Evolutionary conservation across 371 early-diverging fungal genomes (phyloP).

Genomic region (Syncephalastrum monosporum): DNA sequence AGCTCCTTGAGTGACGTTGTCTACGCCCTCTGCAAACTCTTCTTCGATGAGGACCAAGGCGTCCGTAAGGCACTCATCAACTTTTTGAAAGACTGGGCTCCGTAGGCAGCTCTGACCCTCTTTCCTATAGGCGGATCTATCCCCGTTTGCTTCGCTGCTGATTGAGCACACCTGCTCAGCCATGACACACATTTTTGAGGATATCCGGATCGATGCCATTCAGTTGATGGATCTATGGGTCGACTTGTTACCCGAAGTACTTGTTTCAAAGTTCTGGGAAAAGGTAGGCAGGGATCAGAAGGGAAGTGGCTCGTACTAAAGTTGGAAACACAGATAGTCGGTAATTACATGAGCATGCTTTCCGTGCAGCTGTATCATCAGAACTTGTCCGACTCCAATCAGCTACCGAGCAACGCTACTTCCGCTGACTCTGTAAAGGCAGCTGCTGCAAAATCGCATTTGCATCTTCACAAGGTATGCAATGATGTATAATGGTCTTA

Average conservation of each 20-base stretch:
- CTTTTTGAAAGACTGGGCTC: conserved; percentile 33
- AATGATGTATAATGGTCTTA: background rate
- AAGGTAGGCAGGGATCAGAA: conserved; percentile 31
- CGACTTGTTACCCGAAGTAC: conserved; percentile 58
- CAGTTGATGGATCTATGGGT: conserved; percentile 77
- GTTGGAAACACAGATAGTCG: conserved; percentile 17
- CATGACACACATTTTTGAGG: conserved; percentile 89
- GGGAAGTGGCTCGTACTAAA: background rate
- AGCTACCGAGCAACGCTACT: background rate
- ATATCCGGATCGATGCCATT: conserved; percentile 79
- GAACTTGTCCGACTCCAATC: conserved; percentile 9
- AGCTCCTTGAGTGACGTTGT: conserved; percentile 68
- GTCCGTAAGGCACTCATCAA: conserved; percentile 44
- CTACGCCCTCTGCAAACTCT: conserved; percentile 55
- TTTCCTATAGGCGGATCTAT: conserved; percentile 52
- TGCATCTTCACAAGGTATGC: conserved; percentile 42
- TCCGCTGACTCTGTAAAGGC: conserved; percentile 33
- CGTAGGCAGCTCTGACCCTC: background rate
- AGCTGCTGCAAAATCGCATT: conserved; percentile 39
- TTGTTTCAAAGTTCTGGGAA: conserved; percentile 61
- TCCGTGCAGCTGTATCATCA: conserved; percentile 34
- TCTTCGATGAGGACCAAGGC: conserved; percentile 64
- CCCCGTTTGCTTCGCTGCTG: conserved; percentile 76
- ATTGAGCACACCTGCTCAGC: conserved; percentile 83
- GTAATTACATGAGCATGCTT: conserved; percentile 44